A percentile compares a stretch with the other conserved stretches of the same genome.
These are phyloP conservation scores for Fusarium concolor DNA, from an alignment of 2,329 filamentous ascomycete genomes.

Conservation along the genomic window DNA sequence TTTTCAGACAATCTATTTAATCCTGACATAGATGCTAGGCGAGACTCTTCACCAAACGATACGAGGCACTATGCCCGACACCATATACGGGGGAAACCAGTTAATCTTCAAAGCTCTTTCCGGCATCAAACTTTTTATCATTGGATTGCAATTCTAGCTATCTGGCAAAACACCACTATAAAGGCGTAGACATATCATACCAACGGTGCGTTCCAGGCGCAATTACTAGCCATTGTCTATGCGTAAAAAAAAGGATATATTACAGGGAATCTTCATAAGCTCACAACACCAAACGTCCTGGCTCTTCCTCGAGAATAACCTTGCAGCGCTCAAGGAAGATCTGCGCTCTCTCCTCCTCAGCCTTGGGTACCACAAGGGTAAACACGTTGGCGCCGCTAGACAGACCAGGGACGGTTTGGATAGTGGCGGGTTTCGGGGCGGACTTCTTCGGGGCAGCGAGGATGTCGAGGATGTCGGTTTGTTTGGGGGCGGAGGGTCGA, in stretches of 20 bases:
- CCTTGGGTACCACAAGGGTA: constrained; percentile 80
- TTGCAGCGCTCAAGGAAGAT: constrained; percentile 90
- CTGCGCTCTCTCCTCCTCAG: constrained; percentile 83
- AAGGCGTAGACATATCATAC: constrained; percentile 23
- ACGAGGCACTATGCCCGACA: background rate
- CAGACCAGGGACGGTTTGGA: constrained; percentile 57
- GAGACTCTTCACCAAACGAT: background rate
- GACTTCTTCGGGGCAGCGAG: constrained; percentile 63
- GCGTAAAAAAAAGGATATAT: constrained; percentile 44
- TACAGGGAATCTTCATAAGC: constrained; percentile 46
- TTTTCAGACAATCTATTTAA: too few relatives aligned
- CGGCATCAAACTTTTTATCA: constrained; percentile 29
- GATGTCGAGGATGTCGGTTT: constrained; percentile 84
- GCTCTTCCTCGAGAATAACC: constrained; percentile 82
- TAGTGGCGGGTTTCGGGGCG: constrained; percentile 40
- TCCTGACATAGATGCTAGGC: background rate
- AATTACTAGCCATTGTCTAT: constrained; percentile 46
- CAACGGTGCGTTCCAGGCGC: constrained; percentile 31
- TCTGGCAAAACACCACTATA: constrained; percentile 22
- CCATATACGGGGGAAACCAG: background rate
- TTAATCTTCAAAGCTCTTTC: background rate
- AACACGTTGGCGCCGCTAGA: constrained; percentile 78
- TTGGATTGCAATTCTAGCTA: constrained; percentile 20
- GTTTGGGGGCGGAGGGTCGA: constrained; percentile 48
- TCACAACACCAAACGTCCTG: constrained; percentile 77